Conservation (phyloP, 2,329 filamentous ascomycete species). For the Onygena corvina region DNA sequence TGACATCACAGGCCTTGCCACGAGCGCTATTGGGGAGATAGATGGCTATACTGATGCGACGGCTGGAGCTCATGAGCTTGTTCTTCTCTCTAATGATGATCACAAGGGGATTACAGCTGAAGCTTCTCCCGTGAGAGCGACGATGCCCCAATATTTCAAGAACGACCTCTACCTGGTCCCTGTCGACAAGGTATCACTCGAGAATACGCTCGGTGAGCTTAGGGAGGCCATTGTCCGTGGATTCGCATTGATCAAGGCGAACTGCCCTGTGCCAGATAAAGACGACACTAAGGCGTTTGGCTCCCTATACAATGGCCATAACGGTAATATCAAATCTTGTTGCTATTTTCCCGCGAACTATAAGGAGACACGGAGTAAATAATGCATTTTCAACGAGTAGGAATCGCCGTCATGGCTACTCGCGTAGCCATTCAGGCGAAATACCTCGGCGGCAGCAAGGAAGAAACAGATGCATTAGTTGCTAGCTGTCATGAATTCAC, state of each 20-base stretch:
- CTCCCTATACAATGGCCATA: constrained; percentile 24
- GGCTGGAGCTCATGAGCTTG: no score
- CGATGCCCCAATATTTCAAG: constrained; percentile 20
- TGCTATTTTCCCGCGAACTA: not conserved
- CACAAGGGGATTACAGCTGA: not conserved
- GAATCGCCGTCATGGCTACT: constrained; percentile 28
- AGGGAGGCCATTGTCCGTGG: constrained; percentile 23
- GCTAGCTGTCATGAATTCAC: constrained; percentile 22
- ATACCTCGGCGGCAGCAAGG: constrained; percentile 15
- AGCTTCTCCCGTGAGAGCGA: not conserved
- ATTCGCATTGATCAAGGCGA: constrained; percentile 20
- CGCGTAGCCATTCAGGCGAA: constrained; percentile 28
- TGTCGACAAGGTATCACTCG: constrained; percentile 16
- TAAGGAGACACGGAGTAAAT: not conserved
- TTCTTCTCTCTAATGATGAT: no score
- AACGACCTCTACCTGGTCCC: constrained; percentile 20
- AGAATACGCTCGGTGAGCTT: constrained; percentile 21
- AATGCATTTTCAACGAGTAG: constrained; percentile 15
- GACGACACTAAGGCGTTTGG: constrained; percentile 18
- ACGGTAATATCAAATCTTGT: constrained; percentile 19
- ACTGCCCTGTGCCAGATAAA: constrained; percentile 18
- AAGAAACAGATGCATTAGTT: constrained; percentile 10
- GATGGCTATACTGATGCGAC: no score
- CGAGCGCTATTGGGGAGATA: no score
- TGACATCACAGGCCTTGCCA: no score